Evolutionary conservation across 306 rosid species (phyloP), one percentile per base, ranked within the genome.

Genomic region (Pterocarpus santalinus): DNA sequence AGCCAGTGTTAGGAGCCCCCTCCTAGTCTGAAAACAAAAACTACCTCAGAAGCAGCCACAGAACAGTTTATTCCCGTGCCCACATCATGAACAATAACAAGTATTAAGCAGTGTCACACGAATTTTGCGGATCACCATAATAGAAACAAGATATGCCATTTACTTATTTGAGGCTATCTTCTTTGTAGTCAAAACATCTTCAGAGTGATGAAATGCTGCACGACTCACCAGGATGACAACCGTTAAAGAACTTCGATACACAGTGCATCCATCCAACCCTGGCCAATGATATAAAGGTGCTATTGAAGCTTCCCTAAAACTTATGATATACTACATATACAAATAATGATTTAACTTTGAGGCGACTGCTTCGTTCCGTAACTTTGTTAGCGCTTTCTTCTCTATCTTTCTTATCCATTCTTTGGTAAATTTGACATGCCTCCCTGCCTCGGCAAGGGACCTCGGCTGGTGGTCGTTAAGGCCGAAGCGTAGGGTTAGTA

Each of bases 391-490:
- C 68, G 95, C 95, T 46, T 88, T 90, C 87, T 86, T 89, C 84
- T 92, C 97, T 65, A 92, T 82, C 85, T 68, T 91, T 61, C 97
- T 83, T 77, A 92, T 89, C 97, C 98, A 88, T 57, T 77, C 82
- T 83, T 86, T 86, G 85, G 82, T 86, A 43, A 95, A 90, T 33
- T 56, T 75, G 77, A 88, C 86, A 70, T 83, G 85, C 82, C 65
- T 92, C 73, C 98, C 95, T 22, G 87, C 88, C 38, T 91, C 92
- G 66, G 87, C 92, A 14, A 91, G 95, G 30, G 97, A 92, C 83
- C 80, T 89, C 55, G 95, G 95, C 65, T 73, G 83, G 79, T 68
- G 79, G 85, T 87, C 90, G 38, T 70, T 17, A 22, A 94, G 92
- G 16, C 98, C 98, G 57, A 87, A 95, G 22, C 97, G 91, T 62